Percentiles rank a stretch among this genome's conserved stretches.
phyloP scores from a whole-genome alignment of 2,329 filamentous ascomycete species.

The Shiraia bambusicola region DNA sequence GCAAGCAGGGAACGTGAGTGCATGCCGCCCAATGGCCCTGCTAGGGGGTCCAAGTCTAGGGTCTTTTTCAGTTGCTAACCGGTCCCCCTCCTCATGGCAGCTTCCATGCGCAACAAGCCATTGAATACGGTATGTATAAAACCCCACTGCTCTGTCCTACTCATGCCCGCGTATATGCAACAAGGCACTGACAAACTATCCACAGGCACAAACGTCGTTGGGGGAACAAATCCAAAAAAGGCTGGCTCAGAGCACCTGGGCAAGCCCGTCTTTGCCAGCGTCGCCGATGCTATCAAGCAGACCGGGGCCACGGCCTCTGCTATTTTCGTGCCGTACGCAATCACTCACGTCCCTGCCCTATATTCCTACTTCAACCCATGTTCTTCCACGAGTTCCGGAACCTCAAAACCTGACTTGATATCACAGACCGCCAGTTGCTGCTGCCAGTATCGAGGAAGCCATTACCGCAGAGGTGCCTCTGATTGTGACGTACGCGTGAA shows the following conservation, averaged over 20 bases:
- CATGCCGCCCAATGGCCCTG: not conserved
- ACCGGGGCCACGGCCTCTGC: constrained; percentile 89
- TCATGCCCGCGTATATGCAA: not conserved
- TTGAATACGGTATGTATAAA: constrained; percentile 81
- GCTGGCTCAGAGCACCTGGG: constrained; percentile 86
- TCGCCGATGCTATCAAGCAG: constrained; percentile 83
- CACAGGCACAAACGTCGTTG: constrained; percentile 91
- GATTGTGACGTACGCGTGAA: constrained; percentile 71
- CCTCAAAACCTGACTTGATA: constrained; percentile 30
- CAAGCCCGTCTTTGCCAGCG: constrained; percentile 88
- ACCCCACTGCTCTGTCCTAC: too few species aligned
- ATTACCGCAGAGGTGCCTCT: constrained; percentile 90
- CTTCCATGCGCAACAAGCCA: constrained; percentile 96
- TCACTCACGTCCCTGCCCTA: too few species aligned
- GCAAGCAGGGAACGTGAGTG: constrained; percentile 80
- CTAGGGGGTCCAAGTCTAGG: constrained; percentile 1
- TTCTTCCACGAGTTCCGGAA: constrained; percentile 1
- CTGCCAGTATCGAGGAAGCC: constrained; percentile 94
- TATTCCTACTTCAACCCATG: not conserved
- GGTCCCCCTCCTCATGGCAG: constrained; percentile 50
- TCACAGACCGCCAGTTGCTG: constrained; percentile 79
- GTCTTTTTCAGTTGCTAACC: too few species aligned
- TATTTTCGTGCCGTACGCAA: constrained; percentile 86
- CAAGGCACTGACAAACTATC: constrained; percentile 28
- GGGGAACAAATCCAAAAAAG: constrained; percentile 99